Percentiles rank a stretch among this genome's conserved stretches.
Evolutionary conservation across 768 basidiomycete genomes (phyloP).

Genomic region (Serendipita sp.): DNA sequence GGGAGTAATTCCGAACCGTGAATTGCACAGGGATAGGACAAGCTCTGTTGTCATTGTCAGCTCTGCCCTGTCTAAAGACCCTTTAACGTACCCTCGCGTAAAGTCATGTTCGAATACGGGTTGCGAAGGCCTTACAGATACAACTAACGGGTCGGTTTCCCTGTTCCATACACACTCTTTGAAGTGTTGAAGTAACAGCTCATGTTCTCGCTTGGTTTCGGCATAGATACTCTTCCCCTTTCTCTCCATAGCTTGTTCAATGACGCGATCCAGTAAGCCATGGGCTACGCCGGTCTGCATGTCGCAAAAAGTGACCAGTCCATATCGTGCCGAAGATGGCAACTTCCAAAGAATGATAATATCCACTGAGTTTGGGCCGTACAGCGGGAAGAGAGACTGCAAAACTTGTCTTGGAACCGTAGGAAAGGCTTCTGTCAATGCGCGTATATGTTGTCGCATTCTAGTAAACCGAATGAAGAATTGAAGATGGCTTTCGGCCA

Average conservation of each 20-base stretch:
- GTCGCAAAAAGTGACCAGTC: constrained; percentile 42
- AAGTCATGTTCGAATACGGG: constrained; percentile 45
- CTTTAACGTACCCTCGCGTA: constrained; percentile 38
- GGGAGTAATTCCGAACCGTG: constrained; percentile 53
- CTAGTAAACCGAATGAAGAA: constrained; percentile 14
- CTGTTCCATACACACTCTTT: constrained; percentile 55
- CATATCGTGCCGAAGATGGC: constrained; percentile 38
- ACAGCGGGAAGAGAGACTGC: constrained; percentile 59
- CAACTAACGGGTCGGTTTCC: constrained; percentile 58
- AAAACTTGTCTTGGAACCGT: constrained; percentile 39
- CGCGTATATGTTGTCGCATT: constrained; percentile 22
- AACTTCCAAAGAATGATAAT: constrained; percentile 64
- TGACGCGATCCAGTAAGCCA: constrained; percentile 42
- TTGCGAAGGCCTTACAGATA: constrained; percentile 30
- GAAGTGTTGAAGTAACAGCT: constrained; percentile 49
- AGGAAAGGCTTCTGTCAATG: constrained; percentile 18
- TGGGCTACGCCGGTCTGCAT: constrained; percentile 51
- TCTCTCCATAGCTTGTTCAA: constrained; percentile 40
- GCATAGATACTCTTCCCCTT: constrained; percentile 79
- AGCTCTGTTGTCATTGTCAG: constrained; percentile 25
- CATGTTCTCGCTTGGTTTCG: constrained; percentile 64
- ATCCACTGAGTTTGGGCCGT: constrained; percentile 56
- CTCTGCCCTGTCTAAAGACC: neutral
- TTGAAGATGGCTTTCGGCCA: neutral
- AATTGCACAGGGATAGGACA: constrained; percentile 38